phyloP scores from a whole-genome alignment of 163 green algal species.

The Scenedesmus sp. region DNA sequence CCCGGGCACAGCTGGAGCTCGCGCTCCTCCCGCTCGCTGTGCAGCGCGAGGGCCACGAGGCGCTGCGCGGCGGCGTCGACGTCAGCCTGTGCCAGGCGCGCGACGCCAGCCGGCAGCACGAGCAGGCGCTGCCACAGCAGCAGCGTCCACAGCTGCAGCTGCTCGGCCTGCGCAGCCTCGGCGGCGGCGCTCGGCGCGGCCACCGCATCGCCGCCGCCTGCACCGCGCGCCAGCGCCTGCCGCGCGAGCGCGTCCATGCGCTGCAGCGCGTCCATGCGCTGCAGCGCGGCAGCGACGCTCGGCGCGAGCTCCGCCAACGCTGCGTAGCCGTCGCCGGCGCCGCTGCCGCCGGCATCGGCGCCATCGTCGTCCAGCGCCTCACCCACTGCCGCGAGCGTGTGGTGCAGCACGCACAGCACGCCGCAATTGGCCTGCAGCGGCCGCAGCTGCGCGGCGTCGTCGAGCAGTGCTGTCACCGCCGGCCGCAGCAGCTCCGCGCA shows the following conservation, averaged over 20 bases:
- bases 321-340: neutral
- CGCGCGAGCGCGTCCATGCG: too few species aligned
- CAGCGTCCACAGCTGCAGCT: constrained; percentile 31
- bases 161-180: neutral
- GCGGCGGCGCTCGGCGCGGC: neutral
- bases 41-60: neutral
- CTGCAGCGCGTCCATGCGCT: neutral
- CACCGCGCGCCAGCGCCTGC: neutral
- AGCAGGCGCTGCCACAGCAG: constrained; percentile 40
- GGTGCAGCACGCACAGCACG: constrained; percentile 5
- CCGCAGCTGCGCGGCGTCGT: neutral
- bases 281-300: neutral
- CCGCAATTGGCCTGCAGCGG: constrained; percentile 18
- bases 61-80: constrained; percentile 4
- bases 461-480: constrained; percentile 27
- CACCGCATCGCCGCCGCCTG: neutral
- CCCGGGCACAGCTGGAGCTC: too few species aligned
- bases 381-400: neutral
- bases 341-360: neutral
- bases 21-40: too few species aligned
- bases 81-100: constrained; percentile 24
- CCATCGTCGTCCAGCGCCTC: too few species aligned
- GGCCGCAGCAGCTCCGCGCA: constrained; percentile 22
- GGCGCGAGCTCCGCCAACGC: neutral
- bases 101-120: neutral